Conservation (phyloP, 352 stramenopile species). For the Phytophthora capsici region DNA sequence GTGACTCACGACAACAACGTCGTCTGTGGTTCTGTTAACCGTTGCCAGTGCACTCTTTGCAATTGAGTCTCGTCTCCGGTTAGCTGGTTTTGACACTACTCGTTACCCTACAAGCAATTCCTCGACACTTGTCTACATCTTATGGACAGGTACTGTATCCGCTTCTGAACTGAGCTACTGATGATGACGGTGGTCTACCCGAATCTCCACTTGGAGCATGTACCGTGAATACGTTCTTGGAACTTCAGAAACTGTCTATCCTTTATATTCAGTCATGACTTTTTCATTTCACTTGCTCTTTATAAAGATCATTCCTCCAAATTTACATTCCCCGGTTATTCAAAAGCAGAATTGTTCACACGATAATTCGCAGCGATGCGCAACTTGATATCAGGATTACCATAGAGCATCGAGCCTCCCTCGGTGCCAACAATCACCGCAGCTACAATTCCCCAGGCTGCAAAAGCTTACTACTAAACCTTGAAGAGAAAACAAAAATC, state of each 20-base stretch:
- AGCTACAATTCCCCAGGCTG: constrained; percentile 8
- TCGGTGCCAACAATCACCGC: neutral
- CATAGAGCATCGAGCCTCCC: neutral
- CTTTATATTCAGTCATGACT: neutral
- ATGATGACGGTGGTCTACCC: neutral
- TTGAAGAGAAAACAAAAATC: too few species aligned
- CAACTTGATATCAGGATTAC: neutral
- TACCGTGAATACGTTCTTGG: neutral
- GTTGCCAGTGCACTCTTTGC: neutral
- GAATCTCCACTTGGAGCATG: too few species aligned
- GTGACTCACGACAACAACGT: too few species aligned
- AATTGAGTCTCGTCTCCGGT: neutral
- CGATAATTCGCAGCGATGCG: neutral
- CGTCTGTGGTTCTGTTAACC: too few species aligned
- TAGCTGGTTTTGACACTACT: neutral
- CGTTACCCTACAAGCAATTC: neutral
- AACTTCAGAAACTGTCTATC: neutral
- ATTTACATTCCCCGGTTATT: neutral
- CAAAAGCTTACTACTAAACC: too few species aligned
- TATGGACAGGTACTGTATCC: neutral
- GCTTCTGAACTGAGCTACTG: neutral
- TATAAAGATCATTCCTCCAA: neutral
- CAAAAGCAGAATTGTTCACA: neutral
- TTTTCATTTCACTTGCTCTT: neutral
- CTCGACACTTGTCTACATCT: neutral